A percentile compares a stretch with the other conserved stretches of the same genome.
phyloP scores from a whole-genome alignment of 2,329 filamentous ascomycete genomes.

The Beauveria asiatica region DNA sequence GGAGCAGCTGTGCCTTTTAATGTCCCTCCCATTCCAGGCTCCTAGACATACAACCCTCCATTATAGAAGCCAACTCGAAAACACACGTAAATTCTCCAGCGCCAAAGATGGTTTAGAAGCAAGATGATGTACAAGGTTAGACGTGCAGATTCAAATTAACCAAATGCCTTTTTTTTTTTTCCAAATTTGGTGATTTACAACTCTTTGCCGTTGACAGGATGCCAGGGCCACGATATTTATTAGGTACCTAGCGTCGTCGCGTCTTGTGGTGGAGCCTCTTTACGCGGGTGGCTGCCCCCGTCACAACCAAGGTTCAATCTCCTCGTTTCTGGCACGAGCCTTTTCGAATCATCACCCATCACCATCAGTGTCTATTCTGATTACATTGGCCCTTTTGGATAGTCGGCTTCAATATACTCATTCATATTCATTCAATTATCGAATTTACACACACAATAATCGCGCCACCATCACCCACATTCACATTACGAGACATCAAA shows the following conservation, averaged over 20 bases:
- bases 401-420: background rate
- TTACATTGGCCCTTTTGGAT: background rate
- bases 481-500: background rate
- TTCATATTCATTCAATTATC: too few species aligned
- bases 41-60: too few species aligned
- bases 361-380: background rate
- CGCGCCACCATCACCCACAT: background rate
- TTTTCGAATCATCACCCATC: background rate
- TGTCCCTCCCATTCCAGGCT: too few species aligned
- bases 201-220: background rate
- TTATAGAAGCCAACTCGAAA: too few species aligned
- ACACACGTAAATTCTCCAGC: background rate
- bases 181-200: background rate
- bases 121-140: too few species aligned
- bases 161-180: background rate
- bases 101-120: background rate
- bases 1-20: too few species aligned
- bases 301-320: constrained; percentile 1
- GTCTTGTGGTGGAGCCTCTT: constrained; percentile 6
- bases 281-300: constrained; percentile 2
- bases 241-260: background rate
- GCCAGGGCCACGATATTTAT: background rate
- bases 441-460: background rate
- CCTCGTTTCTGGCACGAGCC: background rate
- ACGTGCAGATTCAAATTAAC: background rate